Base-by-base conservation (phyloP, 768 basidiomycete species). In the Russula sp. region DNA sequence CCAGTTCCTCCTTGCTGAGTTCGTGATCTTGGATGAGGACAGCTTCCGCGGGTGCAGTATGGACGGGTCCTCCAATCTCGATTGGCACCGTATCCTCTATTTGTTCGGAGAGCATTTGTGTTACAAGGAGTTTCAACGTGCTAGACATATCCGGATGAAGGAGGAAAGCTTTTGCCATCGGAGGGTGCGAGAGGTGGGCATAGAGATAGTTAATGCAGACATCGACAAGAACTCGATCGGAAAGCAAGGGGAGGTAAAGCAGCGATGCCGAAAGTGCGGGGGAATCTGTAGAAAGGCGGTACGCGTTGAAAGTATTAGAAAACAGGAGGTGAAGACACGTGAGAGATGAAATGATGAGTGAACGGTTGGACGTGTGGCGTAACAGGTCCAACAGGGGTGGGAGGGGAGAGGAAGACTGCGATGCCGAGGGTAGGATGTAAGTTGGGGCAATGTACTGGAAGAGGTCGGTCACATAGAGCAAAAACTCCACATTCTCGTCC, bases 141-240 rank as follows among this genome's bases (percentile, higher is more conserved):
- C 81, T 82, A 4, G 86, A 82, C 84, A 93, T 87, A 56, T 85
- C 80, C 1, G 83, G 78, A 71, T 87, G 86, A 20, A 87, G 79
- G 50, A 94, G 75, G 71, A 94, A 92, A 7, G 86, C 84, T 69
- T 89, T 88, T 22, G 88, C 85, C 83, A 90, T 86, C 8, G 86
- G 76, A 9, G 86, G 82, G 71, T 89, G 81, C 5, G 90, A 88
- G 24, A 93, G 77, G 72, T 92, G 89, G 8, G 82, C 77, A 71
- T 90, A 90, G 16, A 94, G 72, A 71, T 86, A 91, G 73, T 88
- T 90, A 51, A 93, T 71, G 58, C 83, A 85, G 7, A 86, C 84
- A 57, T 90, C 88, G 4, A 90, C 78, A 30, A 94, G 79, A 13
- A 78, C 77, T 64, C 84, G 84, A 76, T 94, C 92, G 46, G 79